Evolutionary conservation across 2,329 filamentous ascomycete species (phyloP).

Genomic region (Aspergillus vadensis): DNA sequence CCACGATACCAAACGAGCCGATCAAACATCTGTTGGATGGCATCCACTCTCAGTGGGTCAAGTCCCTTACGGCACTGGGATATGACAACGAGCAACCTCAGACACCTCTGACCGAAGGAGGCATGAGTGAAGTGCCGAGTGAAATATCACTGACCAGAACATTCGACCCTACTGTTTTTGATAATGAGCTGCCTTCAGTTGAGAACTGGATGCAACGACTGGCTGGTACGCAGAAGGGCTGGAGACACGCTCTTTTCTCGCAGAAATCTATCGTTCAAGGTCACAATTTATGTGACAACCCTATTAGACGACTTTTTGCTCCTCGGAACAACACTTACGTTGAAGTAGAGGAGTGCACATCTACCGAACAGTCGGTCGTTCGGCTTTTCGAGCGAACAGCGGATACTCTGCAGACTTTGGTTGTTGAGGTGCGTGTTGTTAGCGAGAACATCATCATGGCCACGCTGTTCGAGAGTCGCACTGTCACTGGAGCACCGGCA

Average conservation of each 20-base stretch:
- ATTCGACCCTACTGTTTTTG: background rate
- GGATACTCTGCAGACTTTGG: background rate
- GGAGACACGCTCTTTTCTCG: conserved; percentile 4
- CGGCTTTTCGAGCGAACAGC: background rate
- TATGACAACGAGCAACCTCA: background rate
- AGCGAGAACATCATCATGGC: background rate
- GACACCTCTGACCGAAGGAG: background rate
- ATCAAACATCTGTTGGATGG: background rate
- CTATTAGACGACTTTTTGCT: conserved; percentile 2
- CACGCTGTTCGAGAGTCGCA: background rate
- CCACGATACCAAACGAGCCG: background rate
- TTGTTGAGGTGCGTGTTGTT: background rate
- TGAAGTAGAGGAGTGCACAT: background rate
- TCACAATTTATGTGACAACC: background rate
- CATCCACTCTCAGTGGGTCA: background rate
- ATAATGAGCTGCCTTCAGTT: conserved; percentile 2
- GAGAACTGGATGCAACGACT: conserved; percentile 2
- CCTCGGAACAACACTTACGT: background rate
- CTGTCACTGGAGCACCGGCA: background rate
- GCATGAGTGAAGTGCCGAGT: background rate
- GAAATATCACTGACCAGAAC: background rate
- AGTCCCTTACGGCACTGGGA: background rate
- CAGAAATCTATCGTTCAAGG: conserved; percentile 4
- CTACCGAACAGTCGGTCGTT: background rate
- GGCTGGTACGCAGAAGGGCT: conserved; percentile 6